phyloP scores from a whole-genome alignment of 805 yeast genomes.

The Pichia deserticola region DNA sequence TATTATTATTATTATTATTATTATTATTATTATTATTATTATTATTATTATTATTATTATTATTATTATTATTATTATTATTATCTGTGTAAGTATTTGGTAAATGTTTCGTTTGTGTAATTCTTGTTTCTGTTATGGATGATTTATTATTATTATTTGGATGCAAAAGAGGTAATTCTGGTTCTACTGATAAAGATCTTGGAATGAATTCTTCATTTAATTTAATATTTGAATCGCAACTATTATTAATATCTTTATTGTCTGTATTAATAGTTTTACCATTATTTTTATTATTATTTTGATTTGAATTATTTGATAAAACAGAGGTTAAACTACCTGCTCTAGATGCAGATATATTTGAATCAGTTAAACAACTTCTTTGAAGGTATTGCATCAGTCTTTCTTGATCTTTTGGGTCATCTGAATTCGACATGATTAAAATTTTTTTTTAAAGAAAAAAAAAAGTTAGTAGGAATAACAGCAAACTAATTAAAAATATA shows the following conservation, averaged over 20 bases:
- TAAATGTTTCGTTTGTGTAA: not conserved
- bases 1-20: not conserved
- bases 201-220: too few species aligned
- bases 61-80: not conserved
- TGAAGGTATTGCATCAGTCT: conserved; percentile 4
- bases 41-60: not conserved
- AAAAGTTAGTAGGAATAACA: too few species aligned
- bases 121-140: not conserved
- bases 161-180: not conserved
- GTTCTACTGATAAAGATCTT: too few species aligned
- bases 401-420: not conserved
- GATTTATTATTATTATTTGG: not conserved
- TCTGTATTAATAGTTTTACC: not conserved
- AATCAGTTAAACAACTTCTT: not conserved
- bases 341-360: not conserved
- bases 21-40: not conserved
- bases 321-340: not conserved
- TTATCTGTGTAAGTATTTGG: not conserved
- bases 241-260: not conserved
- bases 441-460: too few species aligned
- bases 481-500: too few species aligned
- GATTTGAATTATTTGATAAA: not conserved
- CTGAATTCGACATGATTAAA: not conserved
- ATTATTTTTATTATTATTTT: not conserved
- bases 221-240: too few species aligned